These are phyloP conservation scores for Pythium apleroticum DNA, from an alignment of 352 stramenopile genomes.

Conservation along the genomic window DNA sequence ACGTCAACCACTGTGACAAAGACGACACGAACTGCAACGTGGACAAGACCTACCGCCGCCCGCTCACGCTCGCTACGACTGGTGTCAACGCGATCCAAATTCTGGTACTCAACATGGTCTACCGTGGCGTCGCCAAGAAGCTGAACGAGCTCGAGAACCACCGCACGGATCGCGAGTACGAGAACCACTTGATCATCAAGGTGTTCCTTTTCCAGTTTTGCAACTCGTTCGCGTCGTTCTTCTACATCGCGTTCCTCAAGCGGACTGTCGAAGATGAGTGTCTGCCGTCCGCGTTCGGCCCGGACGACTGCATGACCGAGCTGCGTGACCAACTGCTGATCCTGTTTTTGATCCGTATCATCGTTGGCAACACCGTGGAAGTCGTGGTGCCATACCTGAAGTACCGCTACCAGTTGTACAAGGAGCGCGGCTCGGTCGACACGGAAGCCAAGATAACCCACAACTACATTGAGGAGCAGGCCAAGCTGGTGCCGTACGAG, in stretches of 20 bases:
- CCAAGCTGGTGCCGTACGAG: slow-evolving; percentile 82
- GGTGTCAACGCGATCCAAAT: slow-evolving; percentile 89
- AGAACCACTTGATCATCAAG: slow-evolving; percentile 96
- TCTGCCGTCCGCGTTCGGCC: slow-evolving; percentile 31
- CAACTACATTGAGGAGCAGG: slow-evolving; percentile 86
- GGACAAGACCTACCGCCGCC: slow-evolving; percentile 38
- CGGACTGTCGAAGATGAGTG: slow-evolving; percentile 64
- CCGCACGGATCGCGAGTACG: slow-evolving; percentile 86
- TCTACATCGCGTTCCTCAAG: slow-evolving; percentile 92
- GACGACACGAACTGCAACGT: slow-evolving; percentile 36
- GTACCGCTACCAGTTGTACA: slow-evolving; percentile 66
- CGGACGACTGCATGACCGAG: slow-evolving; percentile 84
- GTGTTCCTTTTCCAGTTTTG: slow-evolving; percentile 98
- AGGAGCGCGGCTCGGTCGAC: slow-evolving; percentile 36
- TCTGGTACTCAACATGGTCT: slow-evolving; percentile 92
- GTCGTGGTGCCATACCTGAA: slow-evolving; percentile 86
- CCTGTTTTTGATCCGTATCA: slow-evolving; percentile 92
- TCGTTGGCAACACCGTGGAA: slow-evolving; percentile 91
- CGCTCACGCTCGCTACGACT: slow-evolving; percentile 51
- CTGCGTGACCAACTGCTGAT: slow-evolving; percentile 90
- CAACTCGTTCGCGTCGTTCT: slow-evolving; percentile 97
- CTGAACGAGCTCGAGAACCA: slow-evolving; percentile 96
- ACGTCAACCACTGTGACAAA: slow-evolving; percentile 49
- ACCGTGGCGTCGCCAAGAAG: slow-evolving; percentile 88
- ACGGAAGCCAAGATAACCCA: slow-evolving; percentile 35